Evolutionary conservation across 495 filamentous ascomycete genomes (phyloP), one percentile per base, ranked within the genome.

Genomic region (Neurospora cerealis): DNA sequence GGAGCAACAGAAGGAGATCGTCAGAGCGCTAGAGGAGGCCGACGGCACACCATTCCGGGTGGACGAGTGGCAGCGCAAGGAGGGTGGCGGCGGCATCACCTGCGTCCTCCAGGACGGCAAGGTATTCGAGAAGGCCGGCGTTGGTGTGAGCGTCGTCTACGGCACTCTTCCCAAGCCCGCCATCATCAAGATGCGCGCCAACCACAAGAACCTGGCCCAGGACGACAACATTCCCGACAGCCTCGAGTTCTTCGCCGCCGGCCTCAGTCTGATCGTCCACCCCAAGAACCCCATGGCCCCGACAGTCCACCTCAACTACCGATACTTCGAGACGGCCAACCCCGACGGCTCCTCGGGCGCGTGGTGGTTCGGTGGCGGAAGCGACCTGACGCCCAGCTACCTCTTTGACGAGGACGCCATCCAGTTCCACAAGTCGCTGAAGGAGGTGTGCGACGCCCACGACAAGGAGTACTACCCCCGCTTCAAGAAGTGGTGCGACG

Each of bases 351-450:
- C 85, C 6, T 89, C 92, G 19, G 91, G 93, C 69, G 87, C 91
- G 2, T 99, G 96, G 96, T 99, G 96, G 96, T 99, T 97, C 75
- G 96, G 96, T 60, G 96, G 96, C 32, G 96, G 96, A 37, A 94
- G 92, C 7, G 96, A 99, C 84, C 83, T 99, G 70, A 99, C 96
- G 9, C 96, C 96, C 0, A 89, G 87, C 76, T 99, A 98, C 79
- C 89, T 99, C 24, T 98, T 96, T 83, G 94, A 97, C 74, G 96
- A 98, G 79, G 96, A 99, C 81, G 96, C 91, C 10, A 92, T 97
- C 70, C 95, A 97, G 79, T 99, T 99, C 89, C 96, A 99, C 85
- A 90, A 88, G 78, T 92, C 90, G 5, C 91, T 98, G 80, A 98
- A 98, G 82, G 91, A 93, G 32, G 90, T 93, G 3, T 99, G 96